These are phyloP conservation scores for Physcia stellaris DNA, from an alignment of 495 filamentous ascomycete species.

Conservation along the genomic window DNA sequence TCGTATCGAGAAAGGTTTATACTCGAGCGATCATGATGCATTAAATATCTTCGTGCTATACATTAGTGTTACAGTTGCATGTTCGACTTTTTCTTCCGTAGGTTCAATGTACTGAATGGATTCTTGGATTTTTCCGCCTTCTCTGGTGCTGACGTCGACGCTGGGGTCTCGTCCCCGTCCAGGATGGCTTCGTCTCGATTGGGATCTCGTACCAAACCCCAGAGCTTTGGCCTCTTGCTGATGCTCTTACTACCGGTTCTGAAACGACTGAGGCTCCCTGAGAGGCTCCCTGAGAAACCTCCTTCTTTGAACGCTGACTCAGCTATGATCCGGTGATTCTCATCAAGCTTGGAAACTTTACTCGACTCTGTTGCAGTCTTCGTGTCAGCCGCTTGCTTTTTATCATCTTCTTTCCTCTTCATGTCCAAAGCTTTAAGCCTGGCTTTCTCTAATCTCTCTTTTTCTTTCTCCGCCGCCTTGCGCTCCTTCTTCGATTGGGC, in stretches of 20 bases:
- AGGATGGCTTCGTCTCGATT: slow-evolving; percentile 16
- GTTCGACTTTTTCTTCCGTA: slow-evolving; percentile 30
- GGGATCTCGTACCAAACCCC: slow-evolving; percentile 16
- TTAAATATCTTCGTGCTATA: neutral
- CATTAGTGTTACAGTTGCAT: slow-evolving; percentile 20
- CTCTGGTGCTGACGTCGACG: slow-evolving; percentile 16
- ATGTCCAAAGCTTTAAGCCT: slow-evolving; percentile 49
- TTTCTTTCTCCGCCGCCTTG: slow-evolving; percentile 54
- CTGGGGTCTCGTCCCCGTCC: slow-evolving; percentile 10
- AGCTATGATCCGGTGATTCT: slow-evolving; percentile 26
- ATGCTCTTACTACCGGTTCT: slow-evolving; percentile 47
- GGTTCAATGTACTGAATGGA: slow-evolving; percentile 25
- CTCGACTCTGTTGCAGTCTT: slow-evolving; percentile 45
- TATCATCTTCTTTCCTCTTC: slow-evolving; percentile 32
- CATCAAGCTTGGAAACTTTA: slow-evolving; percentile 35
- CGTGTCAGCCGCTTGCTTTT: slow-evolving; percentile 43
- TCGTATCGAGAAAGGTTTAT: too few species aligned
- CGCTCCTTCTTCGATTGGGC: slow-evolving; percentile 33
- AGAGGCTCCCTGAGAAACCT: slow-evolving; percentile 23
- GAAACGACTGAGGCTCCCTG: slow-evolving; percentile 36
- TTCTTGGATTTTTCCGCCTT: slow-evolving; percentile 23
- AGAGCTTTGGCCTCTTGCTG: slow-evolving; percentile 31
- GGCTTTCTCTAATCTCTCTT: slow-evolving; percentile 47
- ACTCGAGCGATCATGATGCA: too few species aligned
- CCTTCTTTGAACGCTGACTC: slow-evolving; percentile 21